Evolutionary conservation across 345 rosid genomes (phyloP).

Genomic region (Pistacia integerrima): DNA sequence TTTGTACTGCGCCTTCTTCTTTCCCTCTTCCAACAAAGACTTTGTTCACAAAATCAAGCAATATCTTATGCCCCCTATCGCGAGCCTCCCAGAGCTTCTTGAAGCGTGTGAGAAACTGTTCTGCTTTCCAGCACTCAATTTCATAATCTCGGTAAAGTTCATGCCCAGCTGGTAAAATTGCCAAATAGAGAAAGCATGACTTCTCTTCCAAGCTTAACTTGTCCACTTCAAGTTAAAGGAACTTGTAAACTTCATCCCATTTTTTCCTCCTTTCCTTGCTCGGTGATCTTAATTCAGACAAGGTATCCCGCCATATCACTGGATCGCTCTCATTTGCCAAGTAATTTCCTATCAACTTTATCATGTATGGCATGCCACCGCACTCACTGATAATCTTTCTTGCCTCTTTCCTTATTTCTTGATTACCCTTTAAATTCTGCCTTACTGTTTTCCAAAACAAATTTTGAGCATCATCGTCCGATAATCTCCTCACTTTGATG

Average conservation of each 20-base stretch:
- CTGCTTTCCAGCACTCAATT: conserved; percentile 34
- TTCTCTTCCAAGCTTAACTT: neutral
- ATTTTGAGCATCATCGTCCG: conserved; percentile 5
- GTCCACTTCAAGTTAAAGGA: conserved; percentile 18
- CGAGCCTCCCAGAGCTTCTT: conserved; percentile 5
- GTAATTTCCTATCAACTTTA: conserved; percentile 5
- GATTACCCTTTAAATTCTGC: neutral
- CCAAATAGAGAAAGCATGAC: conserved; percentile 24
- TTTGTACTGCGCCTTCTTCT: neutral
- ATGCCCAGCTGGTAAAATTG: conserved; percentile 22
- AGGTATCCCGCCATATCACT: neutral
- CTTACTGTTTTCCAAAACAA: conserved; percentile 16
- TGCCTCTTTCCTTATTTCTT: neutral
- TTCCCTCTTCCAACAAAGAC: conserved; percentile 12
- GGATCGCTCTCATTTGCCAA: neutral
- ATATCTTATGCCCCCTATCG: conserved; percentile 13
- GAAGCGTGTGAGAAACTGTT: neutral
- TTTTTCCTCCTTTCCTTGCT: neutral
- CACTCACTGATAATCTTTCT: conserved; percentile 13
- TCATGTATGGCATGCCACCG: conserved; percentile 5
- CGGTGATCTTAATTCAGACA: neutral
- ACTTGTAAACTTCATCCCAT: conserved; percentile 1
- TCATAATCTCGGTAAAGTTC: conserved; percentile 23
- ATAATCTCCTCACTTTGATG: conserved; percentile 4
- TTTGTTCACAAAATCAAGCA: neutral